These are phyloP conservation scores for Taiozyma sp. DNA, from an alignment of 1,139 yeast genomes.

Conservation along the genomic window DNA sequence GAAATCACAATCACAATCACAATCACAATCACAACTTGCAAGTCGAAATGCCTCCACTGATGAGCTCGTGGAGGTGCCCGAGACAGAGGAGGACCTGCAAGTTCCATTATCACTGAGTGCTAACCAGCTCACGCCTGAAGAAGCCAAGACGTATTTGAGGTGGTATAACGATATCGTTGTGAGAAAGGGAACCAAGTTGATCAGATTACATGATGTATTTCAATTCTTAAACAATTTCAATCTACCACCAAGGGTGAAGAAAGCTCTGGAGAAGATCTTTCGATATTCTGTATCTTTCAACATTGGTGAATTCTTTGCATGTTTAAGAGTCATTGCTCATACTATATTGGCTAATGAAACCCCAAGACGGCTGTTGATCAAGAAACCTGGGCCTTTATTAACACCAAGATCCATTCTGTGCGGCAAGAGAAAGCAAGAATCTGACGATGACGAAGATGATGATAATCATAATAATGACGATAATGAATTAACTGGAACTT, in stretches of 20 bases:
- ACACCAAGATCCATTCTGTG: slow-evolving; percentile 65
- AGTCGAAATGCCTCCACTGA: background rate
- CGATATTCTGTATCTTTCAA: slow-evolving; percentile 50
- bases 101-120: slow-evolving; percentile 61
- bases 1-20: background rate
- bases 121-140: slow-evolving; percentile 57
- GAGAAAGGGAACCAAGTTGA: slow-evolving; percentile 50
- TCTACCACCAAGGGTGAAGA: slow-evolving; percentile 39
- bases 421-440: slow-evolving; percentile 46
- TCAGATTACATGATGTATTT: slow-evolving; percentile 59
- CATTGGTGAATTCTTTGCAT: slow-evolving; percentile 74
- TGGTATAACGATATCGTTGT: slow-evolving; percentile 74
- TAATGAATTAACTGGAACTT: background rate
- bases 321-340: slow-evolving; percentile 61
- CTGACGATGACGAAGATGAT: slow-evolving; percentile 29
- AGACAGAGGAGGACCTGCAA: slow-evolving; percentile 16
- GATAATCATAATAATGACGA: slow-evolving; percentile 25
- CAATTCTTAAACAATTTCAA: slow-evolving; percentile 58
- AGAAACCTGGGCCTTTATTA: slow-evolving; percentile 54
- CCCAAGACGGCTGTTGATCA: slow-evolving; percentile 49
- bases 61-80: slow-evolving; percentile 1
- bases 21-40: background rate
- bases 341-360: slow-evolving; percentile 25
- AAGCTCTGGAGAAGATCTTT: slow-evolving; percentile 46
- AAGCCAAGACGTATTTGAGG: slow-evolving; percentile 66